A percentile compares a stretch with the other conserved stretches of the same genome.
Conservation (phyloP, 176 grass and related monocot genomes). For the Raddia distichophylla region DNA sequence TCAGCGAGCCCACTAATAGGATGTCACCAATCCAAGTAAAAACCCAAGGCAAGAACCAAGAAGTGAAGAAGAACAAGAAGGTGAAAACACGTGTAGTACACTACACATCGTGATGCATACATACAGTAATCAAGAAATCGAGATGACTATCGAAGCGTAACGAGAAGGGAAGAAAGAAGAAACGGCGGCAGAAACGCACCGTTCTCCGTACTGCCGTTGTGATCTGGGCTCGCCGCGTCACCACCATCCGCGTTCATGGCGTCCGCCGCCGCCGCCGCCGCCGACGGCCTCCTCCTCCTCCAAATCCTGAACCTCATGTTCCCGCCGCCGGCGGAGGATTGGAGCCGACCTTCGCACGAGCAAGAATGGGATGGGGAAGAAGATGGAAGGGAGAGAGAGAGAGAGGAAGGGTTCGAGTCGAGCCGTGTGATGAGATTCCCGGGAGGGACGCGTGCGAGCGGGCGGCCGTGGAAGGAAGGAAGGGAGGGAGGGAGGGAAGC, state of each 20-base stretch:
- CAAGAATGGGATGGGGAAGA: background rate
- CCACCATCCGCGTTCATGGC: background rate
- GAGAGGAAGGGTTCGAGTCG: background rate
- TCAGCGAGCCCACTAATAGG: background rate
- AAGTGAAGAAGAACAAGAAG: background rate
- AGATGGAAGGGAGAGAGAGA: background rate
- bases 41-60: background rate
- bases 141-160: background rate
- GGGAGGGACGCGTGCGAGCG: background rate
- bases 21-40: background rate
- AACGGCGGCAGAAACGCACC: slow-evolving; percentile 9
- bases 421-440: no score
- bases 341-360: background rate
- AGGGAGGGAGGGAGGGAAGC: no score
- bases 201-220: background rate
- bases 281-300: background rate
- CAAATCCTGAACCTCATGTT: slow-evolving; percentile 30
- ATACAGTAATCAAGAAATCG: background rate
- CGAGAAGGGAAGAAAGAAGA: no score
- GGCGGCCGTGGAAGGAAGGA: background rate
- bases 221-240: slow-evolving; percentile 12
- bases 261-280: background rate
- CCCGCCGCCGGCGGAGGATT: background rate
- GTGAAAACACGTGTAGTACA: no score
- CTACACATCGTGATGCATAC: background rate